Evolutionary conservation across 1,139 yeast genomes (phyloP).

Genomic region (Yamadazyma buinensis): DNA sequence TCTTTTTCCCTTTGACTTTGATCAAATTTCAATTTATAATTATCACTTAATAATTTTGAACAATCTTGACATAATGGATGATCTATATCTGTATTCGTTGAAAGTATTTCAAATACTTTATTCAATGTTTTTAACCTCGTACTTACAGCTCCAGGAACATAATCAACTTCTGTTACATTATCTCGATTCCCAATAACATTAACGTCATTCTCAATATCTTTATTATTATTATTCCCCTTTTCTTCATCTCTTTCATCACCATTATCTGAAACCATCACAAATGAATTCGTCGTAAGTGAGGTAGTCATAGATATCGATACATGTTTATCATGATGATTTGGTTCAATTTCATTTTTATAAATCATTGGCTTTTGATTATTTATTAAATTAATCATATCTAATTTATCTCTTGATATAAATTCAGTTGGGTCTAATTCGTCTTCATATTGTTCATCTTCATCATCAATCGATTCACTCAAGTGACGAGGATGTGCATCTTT

Average conservation of each 20-base stretch:
- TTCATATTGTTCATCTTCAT: conserved; percentile 13
- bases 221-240: conserved; percentile 5
- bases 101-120: conserved; percentile 54
- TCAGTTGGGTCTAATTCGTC: conserved; percentile 22
- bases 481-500: conserved; percentile 15
- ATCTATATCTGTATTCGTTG: conserved; percentile 70
- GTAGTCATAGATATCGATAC: conserved; percentile 15
- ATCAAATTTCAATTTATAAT: conserved; percentile 67
- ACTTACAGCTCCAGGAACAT: conserved; percentile 20
- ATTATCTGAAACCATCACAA: conserved; percentile 27
- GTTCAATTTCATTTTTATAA: conserved; percentile 15
- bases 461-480: conserved; percentile 5
- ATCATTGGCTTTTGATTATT: conserved; percentile 18
- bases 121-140: conserved; percentile 55
- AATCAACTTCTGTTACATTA: conserved; percentile 4
- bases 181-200: background rate
- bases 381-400: conserved; percentile 23
- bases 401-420: conserved; percentile 31
- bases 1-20: conserved; percentile 78
- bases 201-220: conserved; percentile 3
- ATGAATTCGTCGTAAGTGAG: conserved; percentile 25
- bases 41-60: conserved; percentile 62
- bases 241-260: conserved; percentile 14
- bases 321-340: conserved; percentile 16
- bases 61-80: conserved; percentile 89